phyloP scores from a whole-genome alignment of 352 stramenopile genomes.

The Phytophthora ohioensis region DNA sequence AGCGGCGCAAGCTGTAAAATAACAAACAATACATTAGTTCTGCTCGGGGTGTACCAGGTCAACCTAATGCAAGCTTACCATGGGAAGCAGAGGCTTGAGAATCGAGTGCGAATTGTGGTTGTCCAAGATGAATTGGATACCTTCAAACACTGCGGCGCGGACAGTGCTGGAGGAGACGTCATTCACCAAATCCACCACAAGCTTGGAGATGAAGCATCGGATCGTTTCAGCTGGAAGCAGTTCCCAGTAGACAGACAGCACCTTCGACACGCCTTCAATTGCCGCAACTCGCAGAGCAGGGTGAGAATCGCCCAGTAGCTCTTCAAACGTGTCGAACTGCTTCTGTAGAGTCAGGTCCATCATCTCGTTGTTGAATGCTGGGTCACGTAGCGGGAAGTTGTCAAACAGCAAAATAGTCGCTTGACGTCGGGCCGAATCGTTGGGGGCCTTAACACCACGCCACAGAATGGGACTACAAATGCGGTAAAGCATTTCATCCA shows the following conservation, averaged over 20 bases:
- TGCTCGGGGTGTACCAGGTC: not conserved
- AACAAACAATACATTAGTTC: constrained; percentile 21
- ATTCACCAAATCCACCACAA: constrained; percentile 85
- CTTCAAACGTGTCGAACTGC: constrained; percentile 87
- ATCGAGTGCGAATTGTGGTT: constrained; percentile 89
- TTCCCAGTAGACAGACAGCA: constrained; percentile 89
- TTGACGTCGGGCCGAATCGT: constrained; percentile 86
- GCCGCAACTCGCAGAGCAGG: constrained; percentile 80
- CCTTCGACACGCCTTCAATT: constrained; percentile 84
- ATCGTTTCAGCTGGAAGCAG: constrained; percentile 83
- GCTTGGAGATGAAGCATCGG: constrained; percentile 83
- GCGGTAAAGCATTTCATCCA: constrained; percentile 88
- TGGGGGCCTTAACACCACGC: constrained; percentile 84
- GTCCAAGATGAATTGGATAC: constrained; percentile 86
- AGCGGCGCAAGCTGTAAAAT: constrained; percentile 67
- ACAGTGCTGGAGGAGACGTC: constrained; percentile 78
- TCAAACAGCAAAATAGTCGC: constrained; percentile 85
- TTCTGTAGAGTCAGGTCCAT: constrained; percentile 82
- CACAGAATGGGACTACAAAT: constrained; percentile 88
- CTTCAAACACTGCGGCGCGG: constrained; percentile 86
- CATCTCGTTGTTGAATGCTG: constrained; percentile 77
- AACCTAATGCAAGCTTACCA: constrained; percentile 51
- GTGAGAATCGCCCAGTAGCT: constrained; percentile 76
- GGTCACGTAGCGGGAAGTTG: constrained; percentile 85
- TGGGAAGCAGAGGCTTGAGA: constrained; percentile 83